phyloP scores from a whole-genome alignment of 2,329 filamentous ascomycete genomes.

The Podosphaera fusca region DNA sequence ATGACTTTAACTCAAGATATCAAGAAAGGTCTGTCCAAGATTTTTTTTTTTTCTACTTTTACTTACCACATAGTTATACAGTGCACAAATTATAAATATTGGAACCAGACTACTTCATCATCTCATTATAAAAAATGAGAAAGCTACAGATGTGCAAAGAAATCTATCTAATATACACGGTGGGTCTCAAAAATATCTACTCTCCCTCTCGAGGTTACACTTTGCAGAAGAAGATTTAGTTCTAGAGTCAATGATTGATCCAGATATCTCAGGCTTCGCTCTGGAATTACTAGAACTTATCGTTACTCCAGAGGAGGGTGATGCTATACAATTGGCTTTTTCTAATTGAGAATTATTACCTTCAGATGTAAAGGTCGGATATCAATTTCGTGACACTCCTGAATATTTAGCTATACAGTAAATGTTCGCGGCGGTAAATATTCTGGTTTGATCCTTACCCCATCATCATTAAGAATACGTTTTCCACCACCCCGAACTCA shows the following conservation, averaged over 20 bases:
- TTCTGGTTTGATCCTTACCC: too few relatives aligned
- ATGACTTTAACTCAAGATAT: slow-evolving; percentile 21
- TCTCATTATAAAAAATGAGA: slow-evolving; percentile 34
- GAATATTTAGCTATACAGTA: too few relatives aligned
- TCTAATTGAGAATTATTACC: background rate
- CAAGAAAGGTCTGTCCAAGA: slow-evolving; percentile 19
- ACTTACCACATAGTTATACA: slow-evolving; percentile 2
- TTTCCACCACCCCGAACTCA: too few relatives aligned
- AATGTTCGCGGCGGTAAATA: too few relatives aligned
- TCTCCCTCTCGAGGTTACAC: slow-evolving; percentile 61
- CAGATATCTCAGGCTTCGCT: slow-evolving; percentile 59
- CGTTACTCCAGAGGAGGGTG: slow-evolving; percentile 58
- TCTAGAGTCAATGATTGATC: slow-evolving; percentile 52
- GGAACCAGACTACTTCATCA: slow-evolving; percentile 37
- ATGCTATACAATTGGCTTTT: slow-evolving; percentile 22
- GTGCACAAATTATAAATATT: slow-evolving; percentile 29
- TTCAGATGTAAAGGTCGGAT: too few relatives aligned
- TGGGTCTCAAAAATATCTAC: slow-evolving; percentile 58
- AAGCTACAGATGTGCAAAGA: slow-evolving; percentile 39
- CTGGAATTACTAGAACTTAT: slow-evolving; percentile 60
- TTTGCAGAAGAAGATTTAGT: slow-evolving; percentile 61
- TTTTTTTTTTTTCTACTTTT: background rate
- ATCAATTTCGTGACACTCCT: too few relatives aligned
- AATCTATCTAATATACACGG: slow-evolving; percentile 50
- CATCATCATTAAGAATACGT: too few relatives aligned